Percentiles rank a stretch among this genome's conserved stretches.
Conservation (phyloP, 257 asterid genomes). For the Jacaranda copaia region DNA sequence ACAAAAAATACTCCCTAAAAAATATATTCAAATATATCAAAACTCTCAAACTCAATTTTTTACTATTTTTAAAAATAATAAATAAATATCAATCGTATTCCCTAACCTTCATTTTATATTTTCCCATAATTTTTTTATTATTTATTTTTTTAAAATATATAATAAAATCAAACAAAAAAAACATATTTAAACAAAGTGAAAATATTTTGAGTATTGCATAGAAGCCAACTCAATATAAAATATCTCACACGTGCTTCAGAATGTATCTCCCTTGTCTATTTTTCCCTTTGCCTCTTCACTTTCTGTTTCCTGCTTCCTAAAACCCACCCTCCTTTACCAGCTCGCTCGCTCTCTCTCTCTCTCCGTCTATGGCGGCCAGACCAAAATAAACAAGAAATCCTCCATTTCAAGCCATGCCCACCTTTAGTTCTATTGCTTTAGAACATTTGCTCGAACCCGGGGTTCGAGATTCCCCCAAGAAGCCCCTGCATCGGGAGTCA, state of each 20-base stretch:
- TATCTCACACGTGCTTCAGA: not conserved
- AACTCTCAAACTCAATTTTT: too few relatives aligned
- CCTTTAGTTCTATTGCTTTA: slow-evolving; percentile 56
- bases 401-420: slow-evolving; percentile 57
- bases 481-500: slow-evolving; percentile 20
- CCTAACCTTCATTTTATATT: not conserved
- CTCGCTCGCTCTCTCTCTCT: not conserved
- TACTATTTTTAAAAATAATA: too few relatives aligned
- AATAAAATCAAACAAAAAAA: not conserved
- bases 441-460: slow-evolving; percentile 66
- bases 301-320: slow-evolving; percentile 12
- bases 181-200: not conserved
- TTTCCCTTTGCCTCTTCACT: not conserved
- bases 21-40: too few relatives aligned
- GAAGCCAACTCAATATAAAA: not conserved
- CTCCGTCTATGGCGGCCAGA: slow-evolving; percentile 38
- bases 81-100: too few relatives aligned
- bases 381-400: slow-evolving; percentile 12
- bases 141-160: too few relatives aligned
- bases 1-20: too few relatives aligned
- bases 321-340: slow-evolving; percentile 22
- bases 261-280: not conserved
- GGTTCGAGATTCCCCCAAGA: slow-evolving; percentile 49
- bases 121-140: too few relatives aligned
- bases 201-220: not conserved